A percentile compares a stretch with the other conserved stretches of the same genome.
Conservation (phyloP, 108 stramenopile species). For the Conticribra guillardii region DNA sequence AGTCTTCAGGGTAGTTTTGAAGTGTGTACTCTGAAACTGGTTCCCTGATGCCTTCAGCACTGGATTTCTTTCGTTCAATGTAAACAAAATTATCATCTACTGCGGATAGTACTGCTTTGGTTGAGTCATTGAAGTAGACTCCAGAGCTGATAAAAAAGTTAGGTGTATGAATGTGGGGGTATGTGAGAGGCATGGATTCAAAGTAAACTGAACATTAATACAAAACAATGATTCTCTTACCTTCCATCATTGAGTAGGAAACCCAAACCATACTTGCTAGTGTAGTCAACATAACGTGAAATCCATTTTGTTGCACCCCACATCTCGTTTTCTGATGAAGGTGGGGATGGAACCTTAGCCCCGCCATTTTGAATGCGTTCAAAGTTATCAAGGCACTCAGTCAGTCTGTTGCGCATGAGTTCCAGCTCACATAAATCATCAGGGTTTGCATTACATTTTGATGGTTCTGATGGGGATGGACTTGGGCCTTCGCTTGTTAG, state of each 20-base stretch:
- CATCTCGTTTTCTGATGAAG: conserved; percentile 31
- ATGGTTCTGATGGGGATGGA: conserved; percentile 5
- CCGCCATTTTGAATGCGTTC: conserved; percentile 45
- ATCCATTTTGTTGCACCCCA: conserved; percentile 89
- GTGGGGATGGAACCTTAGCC: conserved; percentile 45
- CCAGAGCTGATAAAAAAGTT: conserved; percentile 83
- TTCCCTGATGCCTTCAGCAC: conserved; percentile 29
- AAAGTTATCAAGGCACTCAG: conserved; percentile 40
- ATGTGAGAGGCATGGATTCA: conserved; percentile 1
- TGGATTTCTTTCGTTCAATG: conserved; percentile 79
- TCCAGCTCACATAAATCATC: conserved; percentile 56
- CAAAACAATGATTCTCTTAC: neutral
- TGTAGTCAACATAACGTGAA: conserved; percentile 97
- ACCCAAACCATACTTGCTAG: conserved; percentile 97
- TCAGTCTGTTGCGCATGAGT: conserved; percentile 53
- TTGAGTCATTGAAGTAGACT: conserved; percentile 97
- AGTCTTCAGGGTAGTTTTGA: conserved; percentile 71
- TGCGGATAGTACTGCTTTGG: conserved; percentile 91
- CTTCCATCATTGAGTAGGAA: conserved; percentile 92
- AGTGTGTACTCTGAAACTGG: conserved; percentile 72
- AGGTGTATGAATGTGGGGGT: too few species aligned
- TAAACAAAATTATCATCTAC: conserved; percentile 87
- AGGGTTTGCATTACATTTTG: neutral
- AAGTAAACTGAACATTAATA: neutral
- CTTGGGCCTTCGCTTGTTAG: neutral